Base-by-base conservation (phyloP, 2,329 filamentous ascomycete species). In the Colletotrichum cereale region DNA sequence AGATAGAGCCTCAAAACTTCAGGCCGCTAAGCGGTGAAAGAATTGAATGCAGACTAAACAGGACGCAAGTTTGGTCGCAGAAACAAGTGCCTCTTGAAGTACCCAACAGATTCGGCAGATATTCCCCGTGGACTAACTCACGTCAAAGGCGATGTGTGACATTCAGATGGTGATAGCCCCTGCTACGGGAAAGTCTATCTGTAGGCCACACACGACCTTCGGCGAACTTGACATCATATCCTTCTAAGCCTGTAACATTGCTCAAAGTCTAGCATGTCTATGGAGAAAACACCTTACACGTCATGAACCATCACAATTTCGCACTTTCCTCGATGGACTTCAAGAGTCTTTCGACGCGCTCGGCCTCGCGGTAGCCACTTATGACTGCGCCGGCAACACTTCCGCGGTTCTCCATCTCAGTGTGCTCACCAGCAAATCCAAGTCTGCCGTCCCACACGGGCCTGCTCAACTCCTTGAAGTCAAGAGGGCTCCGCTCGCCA, bases 1-100 rank as follows among this genome's bases (percentile, higher is more conserved):
- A 62, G 94, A 97, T 77, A 88, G 95, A 60, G 93, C 92, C 1
- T 80, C 82, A 40, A 97, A 95, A 80, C 80, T 93, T 48, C 78
- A 73, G 47, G 29, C 48, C 18, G 26, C 31, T 44, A 48, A 65
- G 14, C 36, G 40, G 12, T 70, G 67, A 70, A n/a, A 24, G 24
- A 2, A n/a, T 18, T 18, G 14, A 4, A n/a, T 10, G 12, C 16
- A 48, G 11, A 14, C 10, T 11, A 8, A 18, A 18, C 16, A 24
- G 10, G 6, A 2, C 52, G 18, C 26, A 34, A 34, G 29, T 38
- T 38, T 53, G 18, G 24, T 26, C 40, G 38, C 56, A n/a, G 38
- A 44, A 47, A 18, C 38, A 34, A 31, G 34, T 47, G 26, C 16
- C 14, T n/a, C 18, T 0, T 31, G 14, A 57, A 40, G 34, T n/a